Evolutionary conservation across 1,284 basidiomycete genomes (phyloP), one percentile per base, ranked within the genome.

Genomic region (Ganoderma meredithae): DNA sequence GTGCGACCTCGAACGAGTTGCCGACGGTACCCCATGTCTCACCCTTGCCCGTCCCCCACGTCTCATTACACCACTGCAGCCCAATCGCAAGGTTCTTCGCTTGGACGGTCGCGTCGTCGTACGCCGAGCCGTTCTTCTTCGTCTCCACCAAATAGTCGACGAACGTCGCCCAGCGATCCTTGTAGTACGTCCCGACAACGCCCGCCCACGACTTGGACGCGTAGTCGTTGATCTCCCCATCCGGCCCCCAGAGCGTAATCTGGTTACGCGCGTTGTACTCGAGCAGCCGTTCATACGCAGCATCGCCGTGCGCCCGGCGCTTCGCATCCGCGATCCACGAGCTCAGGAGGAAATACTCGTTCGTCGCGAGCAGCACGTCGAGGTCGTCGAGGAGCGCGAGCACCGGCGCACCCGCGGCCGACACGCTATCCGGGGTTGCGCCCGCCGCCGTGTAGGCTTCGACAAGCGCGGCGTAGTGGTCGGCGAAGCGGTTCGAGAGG

Each of bases 171-270:
- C 83, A 84, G 1, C 82, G 75, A 49, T 62, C 41, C 1, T 63
- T 69, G 70, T 83, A 84, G 72, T 84, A 84, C 5, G 75, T 74
- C 5, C 76, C 73, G 47, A 84, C 78, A 60, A 84, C 76, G 1
- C 83, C 83, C 1, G 79, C 79, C 83, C 83, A 84, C 71, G 83
- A 81, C 69, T 84, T 84, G 19, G 82, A 82, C 40, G 83, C 83
- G 66, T 84, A 84, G 68, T 83, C 81, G 67, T 79, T 79, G 73
- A 81, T 81, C 74, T 83, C 76, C n/a, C 82, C 83, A 31, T 76
- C 75, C 2, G 82, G 82, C n/a, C 83, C 83, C 83, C 83, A 84
- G 36, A 84, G 79, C 39, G 80, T 81, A 72, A 84, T 78, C 73
- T 84, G 83, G 73, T 84, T 84, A 41, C 83, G 78, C 15, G 83